Evolutionary conservation across 2,329 filamentous ascomycete genomes (phyloP), one percentile per base, ranked within the genome.

Genomic region (Cordyceps javanica): DNA sequence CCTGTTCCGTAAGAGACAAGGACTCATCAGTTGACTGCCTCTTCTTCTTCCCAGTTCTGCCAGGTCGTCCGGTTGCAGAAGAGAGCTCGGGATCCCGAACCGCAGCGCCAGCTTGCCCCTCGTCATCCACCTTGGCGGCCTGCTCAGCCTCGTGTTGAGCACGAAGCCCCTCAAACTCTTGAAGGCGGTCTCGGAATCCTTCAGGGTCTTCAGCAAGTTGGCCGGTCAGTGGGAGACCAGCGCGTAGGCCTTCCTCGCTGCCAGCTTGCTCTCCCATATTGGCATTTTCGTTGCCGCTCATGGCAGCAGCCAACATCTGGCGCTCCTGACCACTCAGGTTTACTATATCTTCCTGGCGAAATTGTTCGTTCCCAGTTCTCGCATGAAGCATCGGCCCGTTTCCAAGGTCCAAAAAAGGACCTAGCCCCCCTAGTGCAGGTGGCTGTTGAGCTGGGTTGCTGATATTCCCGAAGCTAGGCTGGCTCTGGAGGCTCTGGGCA

Each of bases 401-500:
- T 52, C 74, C 77, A 42, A 79, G 70, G 65, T 95, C 91, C 64
- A 91, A 90, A 69, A 92, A 92, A 38, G 83, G 83, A 36, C 82
- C 76, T 6, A 82, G 77, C n/a, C 81, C 78, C 59, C 80, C 82
- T 10, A 82, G 75, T 5, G 79, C 73, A 68, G 82, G 67, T 77
- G 85, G 59, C 57, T 68, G 68, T 30, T 70, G 78, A 59, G 88
- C 83, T 2, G 92, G 91, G n/a, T 91, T 95, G 3, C 90, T 86
- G 63, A 99, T 95, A 73, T 89, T 97, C 19, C 93, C 91, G 69
- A 94, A 97, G 73, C 93, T 97, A 23, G 93, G 93, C 72, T 99
- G 94, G 69, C 91, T 97, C 68, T 99, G 94, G 59, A 99, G 81
- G 68, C 93, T 97, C 65, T 97, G 93, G 9, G 91, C 90, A 68